Evolutionary conservation across 2,329 filamentous ascomycete genomes (phyloP), one percentile per base, ranked within the genome.

Genomic region (Cladosporium oxysporum): DNA sequence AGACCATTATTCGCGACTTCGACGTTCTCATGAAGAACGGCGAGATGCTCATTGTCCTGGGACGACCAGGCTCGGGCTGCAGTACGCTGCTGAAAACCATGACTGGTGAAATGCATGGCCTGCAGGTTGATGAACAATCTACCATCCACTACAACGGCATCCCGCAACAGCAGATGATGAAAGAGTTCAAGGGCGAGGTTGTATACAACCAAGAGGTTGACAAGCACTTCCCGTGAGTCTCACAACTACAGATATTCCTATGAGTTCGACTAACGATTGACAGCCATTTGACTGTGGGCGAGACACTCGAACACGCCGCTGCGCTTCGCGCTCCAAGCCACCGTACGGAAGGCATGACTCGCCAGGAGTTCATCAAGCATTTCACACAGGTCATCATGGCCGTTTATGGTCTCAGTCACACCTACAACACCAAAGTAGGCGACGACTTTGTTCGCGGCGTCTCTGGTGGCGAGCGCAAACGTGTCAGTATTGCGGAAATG

Each of bases 71-170:
- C 0, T 87, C 84, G 5, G 88, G 88, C 5, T 90, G 88, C 75
- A 86, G 83, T 60, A 90, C 88, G 0, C 77, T 90, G 0, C 79
- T 90, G 10, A 90, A 89, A 77, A 82, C 87, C 0, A 79, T 90
- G 29, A 83, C 81, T 18, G 87, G 87, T 47, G 84, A 90, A 72
- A 79, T 87, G 12, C 79, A 87, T 58, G 88, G 88, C 0, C 77
- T 90, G 23, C 76, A 82, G 12, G 71, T 88, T 2, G 84, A 83
- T 28, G 72, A 83, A 0, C 66, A 79, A 1, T 84, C 86, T 0
- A 72, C 72, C 0, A 81, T 91, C 26, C 84, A 88, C 72, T 91
- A 90, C 75, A 85, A 89, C 63, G 88, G 88, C 23, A 84, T 75
- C 47, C 44, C 67, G 66, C 78, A 65, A 74, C 77, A 71, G 68